These are phyloP conservation scores for Urtica urens DNA, from an alignment of 306 rosid genomes.

Conservation along the genomic window DNA sequence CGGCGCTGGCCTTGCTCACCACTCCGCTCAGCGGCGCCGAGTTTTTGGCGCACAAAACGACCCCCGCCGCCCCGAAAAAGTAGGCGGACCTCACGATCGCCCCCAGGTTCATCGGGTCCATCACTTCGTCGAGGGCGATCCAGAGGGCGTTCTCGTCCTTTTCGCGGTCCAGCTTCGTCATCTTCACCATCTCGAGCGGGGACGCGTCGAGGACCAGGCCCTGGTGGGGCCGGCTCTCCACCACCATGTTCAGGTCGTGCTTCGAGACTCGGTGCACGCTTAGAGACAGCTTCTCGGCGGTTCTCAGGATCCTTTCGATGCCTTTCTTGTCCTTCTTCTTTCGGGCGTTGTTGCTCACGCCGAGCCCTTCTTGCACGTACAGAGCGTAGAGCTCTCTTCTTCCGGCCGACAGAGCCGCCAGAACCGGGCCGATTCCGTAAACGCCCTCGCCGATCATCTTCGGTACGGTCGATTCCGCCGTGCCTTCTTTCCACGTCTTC, in stretches of 20 bases:
- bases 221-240: conserved; percentile 91
- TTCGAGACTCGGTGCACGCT: conserved; percentile 57
- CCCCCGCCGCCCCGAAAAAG: background rate
- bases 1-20: conserved; percentile 96
- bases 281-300: conserved; percentile 61
- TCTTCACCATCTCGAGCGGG: conserved; percentile 76
- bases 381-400: conserved; percentile 84
- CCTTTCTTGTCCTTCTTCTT: conserved; percentile 98
- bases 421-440: conserved; percentile 90
- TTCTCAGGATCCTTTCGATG: conserved; percentile 60
- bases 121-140: conserved; percentile 93
- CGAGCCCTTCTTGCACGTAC: conserved; percentile 82
- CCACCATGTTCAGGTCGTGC: conserved; percentile 91
- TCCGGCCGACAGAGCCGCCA: conserved; percentile 86
- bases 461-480: conserved; percentile 64
- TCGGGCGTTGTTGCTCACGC: conserved; percentile 63
- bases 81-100: background rate
- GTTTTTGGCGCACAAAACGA: background rate
- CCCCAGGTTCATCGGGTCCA: conserved; percentile 43
- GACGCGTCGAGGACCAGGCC: conserved; percentile 89
- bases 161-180: conserved; percentile 59
- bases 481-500: conserved; percentile 82
- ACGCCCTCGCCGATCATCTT: conserved; percentile 79
- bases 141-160: conserved; percentile 66
- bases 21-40: conserved; percentile 76